Percentiles rank a stretch among this genome's conserved stretches.
phyloP scores from a whole-genome alignment of 1,284 basidiomycete genomes.

The Spongiforma sp. region DNA sequence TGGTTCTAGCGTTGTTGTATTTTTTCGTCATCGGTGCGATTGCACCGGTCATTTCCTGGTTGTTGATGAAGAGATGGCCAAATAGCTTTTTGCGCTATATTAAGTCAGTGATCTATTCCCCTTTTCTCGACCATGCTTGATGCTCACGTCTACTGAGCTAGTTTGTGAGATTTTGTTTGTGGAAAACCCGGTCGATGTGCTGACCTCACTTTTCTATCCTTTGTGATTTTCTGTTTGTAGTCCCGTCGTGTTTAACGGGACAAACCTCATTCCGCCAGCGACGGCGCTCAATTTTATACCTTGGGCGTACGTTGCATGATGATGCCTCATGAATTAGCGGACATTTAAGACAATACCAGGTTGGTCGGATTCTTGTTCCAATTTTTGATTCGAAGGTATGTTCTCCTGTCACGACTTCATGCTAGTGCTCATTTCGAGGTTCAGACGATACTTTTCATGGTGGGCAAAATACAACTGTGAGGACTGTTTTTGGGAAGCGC shows the following conservation, averaged over 20 bases:
- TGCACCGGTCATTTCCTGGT: constrained; percentile 48
- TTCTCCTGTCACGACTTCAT: constrained; percentile 28
- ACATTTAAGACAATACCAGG: constrained; percentile 25
- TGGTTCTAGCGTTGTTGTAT: constrained; percentile 41
- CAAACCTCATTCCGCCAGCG: constrained; percentile 43
- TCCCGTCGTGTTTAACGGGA: constrained; percentile 42
- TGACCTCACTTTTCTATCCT: neutral
- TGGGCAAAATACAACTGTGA: constrained; percentile 76
- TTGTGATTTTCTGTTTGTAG: constrained; percentile 12
- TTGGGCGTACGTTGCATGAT: constrained; percentile 42
- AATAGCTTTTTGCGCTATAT: constrained; percentile 50
- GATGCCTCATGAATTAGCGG: constrained; percentile 18
- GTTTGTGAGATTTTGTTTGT: constrained; percentile 29
- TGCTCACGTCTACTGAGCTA: constrained; percentile 5
- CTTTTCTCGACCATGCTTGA: neutral
- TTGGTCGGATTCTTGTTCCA: constrained; percentile 65
- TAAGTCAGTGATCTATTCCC: constrained; percentile 39
- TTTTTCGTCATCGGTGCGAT: constrained; percentile 55
- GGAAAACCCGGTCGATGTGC: neutral
- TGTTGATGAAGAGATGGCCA: constrained; percentile 48
- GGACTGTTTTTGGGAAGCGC: neutral
- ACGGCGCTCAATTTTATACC: constrained; percentile 49
- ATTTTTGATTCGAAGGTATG: constrained; percentile 56
- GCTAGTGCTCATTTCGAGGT: constrained; percentile 36
- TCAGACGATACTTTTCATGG: constrained; percentile 63